Evolutionary conservation across 176 grass and related monocot genomes (phyloP).

Genomic region (Carex kokanica): DNA sequence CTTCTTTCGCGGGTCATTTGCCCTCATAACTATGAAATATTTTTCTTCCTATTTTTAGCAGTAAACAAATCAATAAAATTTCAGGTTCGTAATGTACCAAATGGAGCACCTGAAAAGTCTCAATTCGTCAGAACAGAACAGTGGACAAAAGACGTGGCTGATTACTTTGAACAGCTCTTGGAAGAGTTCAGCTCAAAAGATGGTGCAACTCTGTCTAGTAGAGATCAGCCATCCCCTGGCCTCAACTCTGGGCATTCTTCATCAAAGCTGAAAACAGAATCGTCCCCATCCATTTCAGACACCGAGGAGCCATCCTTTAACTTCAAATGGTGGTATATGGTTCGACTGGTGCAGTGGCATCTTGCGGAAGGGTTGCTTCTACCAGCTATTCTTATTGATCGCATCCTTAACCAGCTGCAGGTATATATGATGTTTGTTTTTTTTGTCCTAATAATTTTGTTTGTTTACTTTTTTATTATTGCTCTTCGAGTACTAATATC

Average conservation of each 20-base stretch:
- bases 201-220: conserved; percentile 44
- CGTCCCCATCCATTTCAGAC: conserved; percentile 44
- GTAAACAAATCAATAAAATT: conserved; percentile 32
- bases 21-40: not conserved
- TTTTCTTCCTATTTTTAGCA: conserved; percentile 9
- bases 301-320: conserved; percentile 57
- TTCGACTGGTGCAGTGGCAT: conserved; percentile 33
- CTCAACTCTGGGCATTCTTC: conserved; percentile 40
- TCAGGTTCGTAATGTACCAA: conserved; percentile 63
- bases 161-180: conserved; percentile 86
- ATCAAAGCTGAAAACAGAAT: conserved; percentile 59
- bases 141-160: conserved; percentile 89
- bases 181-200: conserved; percentile 92
- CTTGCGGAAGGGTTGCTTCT: no score
- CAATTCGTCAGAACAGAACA: conserved; percentile 57
- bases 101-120: conserved; percentile 63
- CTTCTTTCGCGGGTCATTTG: conserved; percentile 14
- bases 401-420: conserved; percentile 75
- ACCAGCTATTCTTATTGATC: no score
- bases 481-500: conserved; percentile 25
- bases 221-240: conserved; percentile 64
- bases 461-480: conserved; percentile 13
- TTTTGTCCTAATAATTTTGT: not conserved
- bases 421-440: conserved; percentile 30
- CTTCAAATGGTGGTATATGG: conserved; percentile 94